A percentile compares a stretch with the other conserved stretches of the same genome.
These are phyloP conservation scores for Dactylellina sp. DNA, from an alignment of 2,329 filamentous ascomycete genomes.

Conservation along the genomic window DNA sequence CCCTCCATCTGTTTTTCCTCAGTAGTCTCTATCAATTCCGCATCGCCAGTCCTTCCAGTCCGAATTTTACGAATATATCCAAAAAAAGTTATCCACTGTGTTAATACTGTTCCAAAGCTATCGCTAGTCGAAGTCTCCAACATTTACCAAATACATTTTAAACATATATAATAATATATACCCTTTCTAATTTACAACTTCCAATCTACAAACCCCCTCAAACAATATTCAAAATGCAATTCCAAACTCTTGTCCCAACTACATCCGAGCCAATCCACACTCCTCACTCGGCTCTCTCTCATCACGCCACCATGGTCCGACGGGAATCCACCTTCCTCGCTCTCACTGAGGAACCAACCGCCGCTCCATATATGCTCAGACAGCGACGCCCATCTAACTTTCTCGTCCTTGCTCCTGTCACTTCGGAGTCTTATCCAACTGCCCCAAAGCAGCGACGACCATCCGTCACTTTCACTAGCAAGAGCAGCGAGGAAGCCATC, in stretches of 20 bases:
- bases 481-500: conserved; percentile 42
- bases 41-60: conserved; percentile 47
- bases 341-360: conserved; percentile 53
- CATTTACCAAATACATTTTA: not conserved
- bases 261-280: conserved; percentile 56
- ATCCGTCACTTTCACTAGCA: conserved; percentile 44
- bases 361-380: conserved; percentile 37
- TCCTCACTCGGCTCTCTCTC: conserved; percentile 54
- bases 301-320: conserved; percentile 48
- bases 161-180: conserved; percentile 15
- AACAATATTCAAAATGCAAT: conserved; percentile 55
- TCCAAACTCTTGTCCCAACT: conserved; percentile 55
- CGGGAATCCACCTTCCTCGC: conserved; percentile 55
- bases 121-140: conserved; percentile 50
- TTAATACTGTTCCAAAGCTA: conserved; percentile 52
- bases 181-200: no score
- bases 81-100: conserved; percentile 35
- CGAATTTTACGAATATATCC: conserved; percentile 34
- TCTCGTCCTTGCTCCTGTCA: conserved; percentile 72
- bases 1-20: conserved; percentile 36
- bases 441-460: conserved; percentile 57
- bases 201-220: no score
- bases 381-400: conserved; percentile 65
- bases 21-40: conserved; percentile 23
- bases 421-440: conserved; percentile 70